Conservation (phyloP, 1,284 basidiomycete genomes). For the Melampsora larici-populina region DNA sequence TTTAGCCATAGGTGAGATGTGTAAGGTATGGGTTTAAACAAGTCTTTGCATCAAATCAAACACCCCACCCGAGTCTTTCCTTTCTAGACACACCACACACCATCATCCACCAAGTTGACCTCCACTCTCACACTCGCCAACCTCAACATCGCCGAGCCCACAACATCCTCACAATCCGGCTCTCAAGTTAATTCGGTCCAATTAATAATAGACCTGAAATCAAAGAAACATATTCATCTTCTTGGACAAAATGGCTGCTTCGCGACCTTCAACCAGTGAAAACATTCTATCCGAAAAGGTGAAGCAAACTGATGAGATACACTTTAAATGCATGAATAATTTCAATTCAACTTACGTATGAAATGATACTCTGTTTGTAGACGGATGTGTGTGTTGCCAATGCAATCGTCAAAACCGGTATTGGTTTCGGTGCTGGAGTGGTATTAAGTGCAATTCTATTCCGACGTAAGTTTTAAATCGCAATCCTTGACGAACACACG, state of each 20-base stretch:
- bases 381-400: slow-evolving; percentile 54
- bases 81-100: too few species aligned
- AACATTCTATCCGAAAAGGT: slow-evolving; percentile 41
- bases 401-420: slow-evolving; percentile 54
- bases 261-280: slow-evolving; percentile 28
- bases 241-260: slow-evolving; percentile 17
- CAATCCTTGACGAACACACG: not conserved
- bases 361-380: slow-evolving; percentile 9
- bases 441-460: slow-evolving; percentile 52
- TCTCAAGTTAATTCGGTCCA: too few species aligned
- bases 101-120: too few species aligned
- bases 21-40: too few species aligned
- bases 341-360: not conserved
- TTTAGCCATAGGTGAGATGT: too few species aligned
- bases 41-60: too few species aligned
- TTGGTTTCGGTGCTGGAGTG: slow-evolving; percentile 54
- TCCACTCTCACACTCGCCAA: too few species aligned
- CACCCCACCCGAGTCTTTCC: too few species aligned
- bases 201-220: too few species aligned
- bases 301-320: not conserved
- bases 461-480: slow-evolving; percentile 44
- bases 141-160: too few species aligned
- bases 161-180: too few species aligned
- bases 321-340: not conserved
- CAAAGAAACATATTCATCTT: too few species aligned